Conservation (phyloP, 177 flowering plant species). For the Telopea speciosissima region DNA sequence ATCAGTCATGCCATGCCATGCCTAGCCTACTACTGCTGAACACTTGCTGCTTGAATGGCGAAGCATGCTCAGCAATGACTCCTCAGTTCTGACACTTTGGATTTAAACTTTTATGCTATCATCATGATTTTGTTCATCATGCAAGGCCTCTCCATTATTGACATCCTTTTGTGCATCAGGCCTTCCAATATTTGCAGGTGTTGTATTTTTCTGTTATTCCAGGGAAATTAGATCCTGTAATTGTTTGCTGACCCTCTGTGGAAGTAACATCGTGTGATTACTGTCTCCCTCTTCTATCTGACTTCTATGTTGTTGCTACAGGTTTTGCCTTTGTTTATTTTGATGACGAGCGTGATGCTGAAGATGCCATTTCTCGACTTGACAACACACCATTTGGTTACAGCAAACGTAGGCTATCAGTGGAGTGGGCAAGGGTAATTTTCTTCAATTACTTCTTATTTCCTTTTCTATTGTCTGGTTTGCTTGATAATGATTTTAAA, state of each 20-base stretch:
- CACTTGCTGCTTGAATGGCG: conserved; percentile 55
- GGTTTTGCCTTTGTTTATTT: conserved; percentile 97
- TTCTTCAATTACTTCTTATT: not conserved
- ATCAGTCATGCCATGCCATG: conserved; percentile 52
- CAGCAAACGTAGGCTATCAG: conserved; percentile 71
- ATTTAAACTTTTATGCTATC: conserved; percentile 41
- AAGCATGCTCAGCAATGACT: conserved; percentile 72
- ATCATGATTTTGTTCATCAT: conserved; percentile 66
- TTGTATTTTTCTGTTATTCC: conserved; percentile 43
- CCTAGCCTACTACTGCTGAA: conserved; percentile 48
- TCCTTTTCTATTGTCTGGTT: too few species aligned
- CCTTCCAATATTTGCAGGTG: conserved; percentile 73
- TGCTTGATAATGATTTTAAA: too few species aligned
- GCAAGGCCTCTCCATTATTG: conserved; percentile 48
- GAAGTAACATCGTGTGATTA: not conserved
- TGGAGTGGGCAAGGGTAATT: conserved; percentile 89
- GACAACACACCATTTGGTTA: conserved; percentile 77
- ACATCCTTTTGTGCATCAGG: conserved; percentile 68
- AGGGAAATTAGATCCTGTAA: conserved; percentile 26
- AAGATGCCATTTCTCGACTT: conserved; percentile 75
- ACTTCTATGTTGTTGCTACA: conserved; percentile 25
- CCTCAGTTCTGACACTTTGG: conserved; percentile 57
- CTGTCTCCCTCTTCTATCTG: not conserved
- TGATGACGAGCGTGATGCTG: conserved; percentile 93
- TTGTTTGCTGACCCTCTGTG: conserved; percentile 19